These are phyloP conservation scores for Aspergillus indologenus DNA, from an alignment of 495 filamentous ascomycete genomes.

Conservation along the genomic window DNA sequence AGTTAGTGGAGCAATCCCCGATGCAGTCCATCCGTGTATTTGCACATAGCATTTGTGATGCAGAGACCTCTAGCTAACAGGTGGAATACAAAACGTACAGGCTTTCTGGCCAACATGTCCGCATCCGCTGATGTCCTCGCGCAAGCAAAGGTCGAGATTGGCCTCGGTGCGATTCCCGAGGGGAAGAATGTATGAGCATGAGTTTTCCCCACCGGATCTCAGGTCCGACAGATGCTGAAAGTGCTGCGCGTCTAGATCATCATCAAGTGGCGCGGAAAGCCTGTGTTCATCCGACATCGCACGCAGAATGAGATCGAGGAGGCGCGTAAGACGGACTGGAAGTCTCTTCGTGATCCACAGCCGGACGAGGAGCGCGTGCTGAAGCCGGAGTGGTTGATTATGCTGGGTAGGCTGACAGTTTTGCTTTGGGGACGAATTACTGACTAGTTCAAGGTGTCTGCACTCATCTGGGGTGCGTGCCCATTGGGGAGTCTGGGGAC, in stretches of 20 bases:
- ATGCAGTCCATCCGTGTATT: too few species aligned
- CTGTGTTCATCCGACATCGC: constrained; percentile 99
- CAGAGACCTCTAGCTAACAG: too few species aligned
- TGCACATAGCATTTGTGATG: too few species aligned
- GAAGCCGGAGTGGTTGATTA: constrained; percentile 98
- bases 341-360: constrained; percentile 84
- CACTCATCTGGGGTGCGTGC: constrained; percentile 98
- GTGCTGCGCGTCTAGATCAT: constrained; percentile 90
- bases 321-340: constrained; percentile 73
- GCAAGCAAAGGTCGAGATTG: constrained; percentile 98
- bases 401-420: constrained; percentile 75
- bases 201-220: too few species aligned
- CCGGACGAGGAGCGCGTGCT: constrained; percentile 87
- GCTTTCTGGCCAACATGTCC: constrained; percentile 99
- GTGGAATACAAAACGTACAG: constrained; percentile 46
- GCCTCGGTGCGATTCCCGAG: constrained; percentile 87
- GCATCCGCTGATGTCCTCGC: constrained; percentile 98
- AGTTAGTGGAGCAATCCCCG: constrained; percentile 71
- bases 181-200: constrained; percentile 88
- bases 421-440: constrained; percentile 17
- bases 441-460: constrained; percentile 67
- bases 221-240: too few species aligned
- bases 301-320: constrained; percentile 82
- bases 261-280: constrained; percentile 99
- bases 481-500: constrained; percentile 97